These are phyloP conservation scores for Candida alai DNA, from an alignment of 805 yeast genomes.

Conservation along the genomic window DNA sequence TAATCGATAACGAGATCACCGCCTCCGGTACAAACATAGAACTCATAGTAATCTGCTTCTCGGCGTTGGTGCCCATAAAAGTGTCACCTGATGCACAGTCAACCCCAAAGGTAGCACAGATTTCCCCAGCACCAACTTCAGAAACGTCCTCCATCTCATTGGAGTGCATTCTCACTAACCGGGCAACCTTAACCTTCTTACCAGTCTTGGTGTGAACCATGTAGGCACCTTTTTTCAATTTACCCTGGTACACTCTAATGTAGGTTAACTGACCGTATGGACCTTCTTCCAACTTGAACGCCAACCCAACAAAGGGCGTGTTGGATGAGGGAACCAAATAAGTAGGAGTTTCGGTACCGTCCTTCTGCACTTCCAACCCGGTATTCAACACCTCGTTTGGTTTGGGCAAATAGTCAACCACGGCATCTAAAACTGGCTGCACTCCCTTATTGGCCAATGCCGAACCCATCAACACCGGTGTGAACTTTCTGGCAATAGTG, in stretches of 20 bases:
- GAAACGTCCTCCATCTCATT: constrained; percentile 98
- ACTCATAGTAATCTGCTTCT: constrained; percentile 80
- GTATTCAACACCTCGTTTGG: constrained; percentile 91
- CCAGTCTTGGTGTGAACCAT: constrained; percentile 89
- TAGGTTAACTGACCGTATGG: constrained; percentile 97
- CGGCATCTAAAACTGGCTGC: constrained; percentile 94
- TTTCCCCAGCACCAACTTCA: constrained; percentile 96
- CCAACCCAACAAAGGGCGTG: constrained; percentile 90
- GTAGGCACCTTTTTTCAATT: constrained; percentile 82
- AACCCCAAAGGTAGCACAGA: constrained; percentile 98
- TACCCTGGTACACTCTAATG: constrained; percentile 95
- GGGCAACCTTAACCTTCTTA: constrained; percentile 86
- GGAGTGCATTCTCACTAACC: constrained; percentile 97
- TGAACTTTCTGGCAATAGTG: constrained; percentile 91
- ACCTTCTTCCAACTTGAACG: constrained; percentile 99
- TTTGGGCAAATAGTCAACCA: constrained; percentile 91
- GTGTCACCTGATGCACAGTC: constrained; percentile 99
- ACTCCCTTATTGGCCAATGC: constrained; percentile 96
- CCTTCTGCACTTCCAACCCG: constrained; percentile 70
- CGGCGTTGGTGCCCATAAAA: constrained; percentile 72
- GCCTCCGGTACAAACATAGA: constrained; percentile 99
- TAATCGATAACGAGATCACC: constrained; percentile 87
- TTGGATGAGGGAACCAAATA: constrained; percentile 66
- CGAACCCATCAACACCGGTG: constrained; percentile 99
- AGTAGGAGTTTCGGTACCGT: constrained; percentile 60